Evolutionary conservation across 176 grass and related monocot genomes (phyloP), one percentile per base, ranked within the genome.

Genomic region (Oropetium thomaeum): DNA sequence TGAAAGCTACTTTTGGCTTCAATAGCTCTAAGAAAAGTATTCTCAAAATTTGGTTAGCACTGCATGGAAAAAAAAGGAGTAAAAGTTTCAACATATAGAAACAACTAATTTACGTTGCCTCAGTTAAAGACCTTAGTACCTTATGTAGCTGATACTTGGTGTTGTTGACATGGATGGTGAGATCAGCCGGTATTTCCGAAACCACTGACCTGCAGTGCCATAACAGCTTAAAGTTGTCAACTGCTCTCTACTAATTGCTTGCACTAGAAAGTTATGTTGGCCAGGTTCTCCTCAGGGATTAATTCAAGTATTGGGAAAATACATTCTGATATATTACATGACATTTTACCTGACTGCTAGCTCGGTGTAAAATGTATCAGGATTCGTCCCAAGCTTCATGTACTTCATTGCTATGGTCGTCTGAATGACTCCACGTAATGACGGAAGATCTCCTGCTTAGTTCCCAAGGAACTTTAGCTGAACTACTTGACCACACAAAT

Each of bases 361-460:
- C 57, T 89, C 89, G 9, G 86, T 98, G 72, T 98, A 92, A 72
- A 98, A 98, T 59, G 79, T 98, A 69, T 98, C 91, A 27, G 95
- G 91, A 71, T 98, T 98, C 27, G 86, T 81, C 65, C 95, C 95
- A 72, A 98, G 91, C 81, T 98, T 94, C 95, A 98, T 92, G 61
- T 88, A 94, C 86, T 98, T 98, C 95, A 98, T 98, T 45, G 81
- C 75, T 60, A 71, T 68, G 25, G 22, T 78, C 23, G 62, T 44
- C 86, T 59, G 17, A 31, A 55, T 42, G 38, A 48, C 12, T 77
- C 60, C 48, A 77, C 37, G 40, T 48, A 84, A 76, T 92, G 65
- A 69, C 58, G 83, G 83, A 83, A 72, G 12, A 52, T 19, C 26
- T 58, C 53, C n/a, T n/a, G n/a, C n/a, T 29, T 41, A 20, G 28